Evolutionary conservation across 768 basidiomycete species (phyloP).

Genomic region (Panellus pusillus): DNA sequence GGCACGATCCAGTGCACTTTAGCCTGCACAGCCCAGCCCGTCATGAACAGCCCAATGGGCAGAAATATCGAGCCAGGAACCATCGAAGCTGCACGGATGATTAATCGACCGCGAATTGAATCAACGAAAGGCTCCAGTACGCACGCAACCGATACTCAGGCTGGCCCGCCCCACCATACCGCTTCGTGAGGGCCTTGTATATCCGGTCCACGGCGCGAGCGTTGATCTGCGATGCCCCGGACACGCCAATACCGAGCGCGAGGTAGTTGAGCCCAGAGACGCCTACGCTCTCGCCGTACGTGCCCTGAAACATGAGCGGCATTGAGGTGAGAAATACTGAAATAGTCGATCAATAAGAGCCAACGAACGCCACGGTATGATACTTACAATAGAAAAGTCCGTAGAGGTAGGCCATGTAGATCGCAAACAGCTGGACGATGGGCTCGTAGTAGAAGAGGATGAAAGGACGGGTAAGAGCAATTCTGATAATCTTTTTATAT

Average conservation of each 20-base stretch:
- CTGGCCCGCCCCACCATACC: constrained; percentile 42
- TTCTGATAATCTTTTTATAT: constrained; percentile 51
- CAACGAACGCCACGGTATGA: constrained; percentile 22
- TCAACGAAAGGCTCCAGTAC: constrained; percentile 19
- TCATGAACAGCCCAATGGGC: constrained; percentile 66
- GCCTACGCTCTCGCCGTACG: constrained; percentile 56
- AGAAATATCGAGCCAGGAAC: constrained; percentile 57
- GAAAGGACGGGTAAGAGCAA: constrained; percentile 69
- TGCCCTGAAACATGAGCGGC: constrained; percentile 52
- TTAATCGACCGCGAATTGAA: background rate
- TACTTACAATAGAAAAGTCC: constrained; percentile 53
- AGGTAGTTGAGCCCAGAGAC: constrained; percentile 71
- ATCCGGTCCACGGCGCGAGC: constrained; percentile 61
- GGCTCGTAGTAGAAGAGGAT: constrained; percentile 57
- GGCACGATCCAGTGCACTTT: constrained; percentile 68
- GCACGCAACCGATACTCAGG: constrained; percentile 52
- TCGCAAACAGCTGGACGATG: constrained; percentile 64
- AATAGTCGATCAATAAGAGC: background rate
- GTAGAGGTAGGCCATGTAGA: constrained; percentile 72
- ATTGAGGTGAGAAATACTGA: constrained; percentile 69
- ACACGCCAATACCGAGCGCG: constrained; percentile 65
- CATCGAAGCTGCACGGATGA: constrained; percentile 47
- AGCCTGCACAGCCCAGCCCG: constrained; percentile 67
- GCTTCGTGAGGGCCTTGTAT: constrained; percentile 48
- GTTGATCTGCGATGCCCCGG: constrained; percentile 51